A percentile compares a stretch with the other conserved stretches of the same genome.
Evolutionary conservation across 352 stramenopile genomes (phyloP).

Genomic region (Thalassiosira gravida): DNA sequence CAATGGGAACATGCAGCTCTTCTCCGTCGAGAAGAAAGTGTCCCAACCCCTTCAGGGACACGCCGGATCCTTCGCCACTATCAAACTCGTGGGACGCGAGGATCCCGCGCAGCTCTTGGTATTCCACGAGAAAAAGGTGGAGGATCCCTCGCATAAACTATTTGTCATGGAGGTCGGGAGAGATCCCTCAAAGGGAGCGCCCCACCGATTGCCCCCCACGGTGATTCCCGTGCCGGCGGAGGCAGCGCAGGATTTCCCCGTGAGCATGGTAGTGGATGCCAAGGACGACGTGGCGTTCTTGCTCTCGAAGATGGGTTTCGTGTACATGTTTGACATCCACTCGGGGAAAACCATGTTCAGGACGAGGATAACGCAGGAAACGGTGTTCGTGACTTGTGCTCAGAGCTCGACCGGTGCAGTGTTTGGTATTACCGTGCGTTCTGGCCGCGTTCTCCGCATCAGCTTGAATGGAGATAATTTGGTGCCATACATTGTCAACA

Average conservation of each 20-base stretch:
- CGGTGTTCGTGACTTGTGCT: conserved; percentile 92
- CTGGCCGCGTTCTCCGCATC: conserved; percentile 95
- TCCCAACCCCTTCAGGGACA: conserved; percentile 97
- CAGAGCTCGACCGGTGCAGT: conserved; percentile 93
- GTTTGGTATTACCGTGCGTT: conserved; percentile 96
- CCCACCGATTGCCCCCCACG: conserved; percentile 93
- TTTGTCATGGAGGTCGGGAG: conserved; percentile 99
- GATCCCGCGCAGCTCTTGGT: conserved; percentile 88
- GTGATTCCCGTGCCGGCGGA: conserved; percentile 95
- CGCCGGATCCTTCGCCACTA: conserved; percentile 94
- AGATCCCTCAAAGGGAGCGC: conserved; percentile 93
- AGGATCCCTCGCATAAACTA: conserved; percentile 84
- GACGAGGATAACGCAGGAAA: conserved; percentile 95
- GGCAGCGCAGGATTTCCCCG: conserved; percentile 96
- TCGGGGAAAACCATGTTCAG: conserved; percentile 97
- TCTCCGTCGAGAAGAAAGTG: conserved; percentile 97
- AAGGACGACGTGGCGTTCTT: conserved; percentile 95
- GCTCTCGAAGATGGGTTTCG: conserved; percentile 99
- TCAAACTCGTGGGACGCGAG: conserved; percentile 93
- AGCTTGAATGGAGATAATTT: conserved; percentile 96
- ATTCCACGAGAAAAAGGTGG: conserved; percentile 91
- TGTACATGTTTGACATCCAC: conserved; percentile 99
- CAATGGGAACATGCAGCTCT: conserved; percentile 97
- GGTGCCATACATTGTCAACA: conserved; percentile 98
- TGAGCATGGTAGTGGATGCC: conserved; percentile 92